Evolutionary conservation across 1,284 basidiomycete species (phyloP), one percentile per base, ranked within the genome.

Genomic region (Hemileia vastatrix): DNA sequence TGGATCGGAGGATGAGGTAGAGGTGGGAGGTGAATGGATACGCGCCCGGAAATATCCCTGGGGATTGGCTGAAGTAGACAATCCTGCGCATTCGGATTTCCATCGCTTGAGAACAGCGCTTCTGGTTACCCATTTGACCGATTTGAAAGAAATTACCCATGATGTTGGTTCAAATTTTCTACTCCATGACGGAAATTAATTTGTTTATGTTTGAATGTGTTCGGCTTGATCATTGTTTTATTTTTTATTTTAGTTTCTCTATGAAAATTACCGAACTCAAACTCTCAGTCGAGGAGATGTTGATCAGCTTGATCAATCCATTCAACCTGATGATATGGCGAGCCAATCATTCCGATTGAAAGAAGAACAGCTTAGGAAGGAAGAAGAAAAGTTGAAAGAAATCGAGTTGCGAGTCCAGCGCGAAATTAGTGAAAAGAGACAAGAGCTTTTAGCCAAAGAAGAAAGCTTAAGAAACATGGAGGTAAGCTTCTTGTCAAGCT

Each of bases 61-160:
- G 95, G 95, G 95, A 94, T 83, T 96, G 65, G 95, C 90, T 65
- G 93, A 98, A 77, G 92, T 98, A 63, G 95, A 98, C 81, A 97
- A 98, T 78, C 91, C 92, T 21, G 88, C 90, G 77, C 95, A 99
- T 80, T 95, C 90, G 33, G 95, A 99, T 80, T 98, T 98, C 77
- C 87, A 86, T 73, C 83, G 91, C 60, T 83, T 99, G 64, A 82
- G 94, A 70, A 86, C 86, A 67, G 93, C 94, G 54, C 80, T 98
- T 64, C 82, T 98, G 44, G 48, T 45, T 6, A 63, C 32, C 13
- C 60, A 63, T 45, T 40, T 63, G 15, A 49, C 60, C 6, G 67
- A 68, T 53, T 61, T 70, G 45, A 70, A 77, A 69, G 77, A 80
- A 81, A 83, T 98, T 77, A 97, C 92, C 0, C 90, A 98, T 76